Conservation (phyloP, 148 eudicot species). For the Nyssa sinensis region DNA sequence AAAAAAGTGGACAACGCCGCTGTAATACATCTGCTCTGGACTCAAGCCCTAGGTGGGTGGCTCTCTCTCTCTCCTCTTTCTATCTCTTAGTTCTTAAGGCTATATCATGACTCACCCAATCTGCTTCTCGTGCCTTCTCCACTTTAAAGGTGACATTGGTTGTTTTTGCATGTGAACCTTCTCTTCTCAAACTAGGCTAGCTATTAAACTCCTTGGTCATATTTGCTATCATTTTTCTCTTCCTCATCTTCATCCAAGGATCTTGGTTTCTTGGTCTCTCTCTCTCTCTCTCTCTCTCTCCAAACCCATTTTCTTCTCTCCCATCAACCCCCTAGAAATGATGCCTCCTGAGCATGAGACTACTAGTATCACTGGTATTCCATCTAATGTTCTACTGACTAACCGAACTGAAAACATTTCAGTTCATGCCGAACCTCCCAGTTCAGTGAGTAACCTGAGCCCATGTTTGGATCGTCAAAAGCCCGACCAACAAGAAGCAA, state of each 20-base stretch:
- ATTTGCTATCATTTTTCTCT: not conserved
- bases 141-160: constrained; percentile 17
- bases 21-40: constrained; percentile 2
- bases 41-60: not conserved
- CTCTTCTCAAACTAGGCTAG: constrained; percentile 7
- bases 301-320: not conserved
- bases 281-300: no score
- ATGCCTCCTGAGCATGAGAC: no score
- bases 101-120: constrained; percentile 31
- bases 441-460: constrained; percentile 40
- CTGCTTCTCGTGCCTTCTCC: constrained; percentile 38
- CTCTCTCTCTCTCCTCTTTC: no score
- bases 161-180: constrained; percentile 42
- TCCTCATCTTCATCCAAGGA: not conserved
- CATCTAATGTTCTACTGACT: constrained; percentile 22
- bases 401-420: constrained; percentile 26
- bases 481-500: constrained; percentile 9
- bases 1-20: not conserved
- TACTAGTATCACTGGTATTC: no score
- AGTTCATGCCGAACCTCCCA: constrained; percentile 31
- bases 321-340: no score
- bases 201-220: not conserved
- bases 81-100: not conserved
- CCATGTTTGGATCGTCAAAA: constrained; percentile 37
- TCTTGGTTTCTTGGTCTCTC: no score